Conservation (phyloP, 2,329 filamentous ascomycete species). For the Diaporthe citriasiana region DNA sequence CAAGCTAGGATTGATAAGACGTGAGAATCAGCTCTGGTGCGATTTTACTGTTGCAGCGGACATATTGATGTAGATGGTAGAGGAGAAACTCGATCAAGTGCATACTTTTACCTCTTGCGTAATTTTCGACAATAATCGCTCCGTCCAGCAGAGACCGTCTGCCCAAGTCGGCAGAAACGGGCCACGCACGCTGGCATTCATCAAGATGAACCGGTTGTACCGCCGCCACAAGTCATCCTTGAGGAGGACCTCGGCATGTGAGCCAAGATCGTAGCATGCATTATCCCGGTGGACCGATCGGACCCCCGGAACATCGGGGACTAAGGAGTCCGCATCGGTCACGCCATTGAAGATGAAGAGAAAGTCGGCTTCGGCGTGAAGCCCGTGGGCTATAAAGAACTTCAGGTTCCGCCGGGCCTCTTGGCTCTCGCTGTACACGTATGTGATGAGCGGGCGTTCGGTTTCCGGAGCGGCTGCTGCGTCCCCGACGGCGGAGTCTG, state of each 20-base stretch:
- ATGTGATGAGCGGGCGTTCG: slow-evolving; percentile 47
- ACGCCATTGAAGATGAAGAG: slow-evolving; percentile 53
- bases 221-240: slow-evolving; percentile 48
- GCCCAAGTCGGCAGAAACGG: slow-evolving; percentile 52
- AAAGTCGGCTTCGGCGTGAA: slow-evolving; percentile 52
- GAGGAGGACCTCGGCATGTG: slow-evolving; percentile 49
- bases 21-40: not conserved
- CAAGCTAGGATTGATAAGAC: slow-evolving; percentile 45
- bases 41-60: not conserved
- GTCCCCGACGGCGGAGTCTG: not conserved
- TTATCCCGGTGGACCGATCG: slow-evolving; percentile 46
- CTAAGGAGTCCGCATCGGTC: slow-evolving; percentile 42
- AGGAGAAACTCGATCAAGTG: not conserved
- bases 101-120: slow-evolving; percentile 49
- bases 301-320: slow-evolving; percentile 47
- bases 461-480: not conserved
- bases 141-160: slow-evolving; percentile 49
- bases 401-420: slow-evolving; percentile 48
- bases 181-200: slow-evolving; percentile 50
- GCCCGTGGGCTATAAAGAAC: slow-evolving; percentile 51
- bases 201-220: slow-evolving; percentile 50
- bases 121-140: slow-evolving; percentile 48
- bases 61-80: not conserved
- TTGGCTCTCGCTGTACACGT: slow-evolving; percentile 50
- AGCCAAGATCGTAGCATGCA: slow-evolving; percentile 51